Base-by-base conservation (phyloP, 805 yeast species). In the Cyberlindnera maritima region DNA sequence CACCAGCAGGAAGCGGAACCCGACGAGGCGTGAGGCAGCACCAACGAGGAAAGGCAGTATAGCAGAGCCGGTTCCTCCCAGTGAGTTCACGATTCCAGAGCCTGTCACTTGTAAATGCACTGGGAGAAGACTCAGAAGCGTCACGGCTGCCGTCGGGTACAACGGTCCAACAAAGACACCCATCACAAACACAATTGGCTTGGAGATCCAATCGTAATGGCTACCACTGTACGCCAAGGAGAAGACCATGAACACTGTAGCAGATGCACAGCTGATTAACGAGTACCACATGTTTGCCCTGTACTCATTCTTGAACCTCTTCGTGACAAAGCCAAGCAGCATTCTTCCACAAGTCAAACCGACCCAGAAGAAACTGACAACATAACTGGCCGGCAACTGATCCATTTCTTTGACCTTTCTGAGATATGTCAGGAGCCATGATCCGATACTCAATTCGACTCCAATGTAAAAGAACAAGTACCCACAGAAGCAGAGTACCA, bases 1-100 rank as follows among this genome's bases (percentile, higher is more conserved):
- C 14, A 52, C 28, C n/a, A 47, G 28, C 2, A 47, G 34, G 26
- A 14, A 45, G 35, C 43, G 19, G 43, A 49, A 49, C 7, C 53
- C 56, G 2, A 46, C 20, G 28, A 42, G 23, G n/a, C 52, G 36
- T 1, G 65, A 52, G 0, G 60, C 26, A 2, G 60, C 47, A 9
- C 96, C 96, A 32, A 83, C 72, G 2, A 79, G 44, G 52, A 80
- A 84, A 1, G 95, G 94, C 7, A 87, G 52, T 0, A 79, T 72
- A 0, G 95, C 92, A n/a, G 85, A 86, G 1, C 96, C 96, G 14
- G 83, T 79, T 3, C 94, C 91, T 7, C 95, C 96, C 49, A 87
- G 61, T 0, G 94, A 90, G 46, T 90, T 81, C 18, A 85, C 79
- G 44, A 85, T 70, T 0, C 96, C 91, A 9, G 88, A 74, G 1